Base-by-base conservation (phyloP, 1,139 yeast genomes). In the Geotrichum australiense region DNA sequence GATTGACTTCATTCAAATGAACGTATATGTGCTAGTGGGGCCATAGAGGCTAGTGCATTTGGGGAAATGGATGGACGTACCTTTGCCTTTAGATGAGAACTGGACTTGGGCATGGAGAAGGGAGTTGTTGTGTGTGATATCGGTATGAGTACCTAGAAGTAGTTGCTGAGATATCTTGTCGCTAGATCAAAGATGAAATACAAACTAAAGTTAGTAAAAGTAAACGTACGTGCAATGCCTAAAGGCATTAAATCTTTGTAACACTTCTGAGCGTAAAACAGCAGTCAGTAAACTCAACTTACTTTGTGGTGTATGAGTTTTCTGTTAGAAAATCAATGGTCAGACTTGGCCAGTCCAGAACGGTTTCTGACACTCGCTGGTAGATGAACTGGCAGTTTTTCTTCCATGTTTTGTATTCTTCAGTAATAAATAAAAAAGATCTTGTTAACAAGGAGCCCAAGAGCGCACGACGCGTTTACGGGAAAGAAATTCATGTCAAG, bases 361-460 rank as follows among this genome's bases (percentile, higher is more conserved):
- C 76, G 49, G 75, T 70, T 25, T 94, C 75, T 49, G 85, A 75
- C 53, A 86, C 73, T 48, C 84, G 68, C 60, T 85, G 85, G 64
- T 91, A 91, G 40, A 91, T 67, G 51, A 86, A 71, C 12, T 95
- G 96, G n/a, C 91, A 83, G 10, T 94, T 80, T 58, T 91, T 91
- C 62, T 89, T 89, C 98, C 98, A 91, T 45, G 84, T 83, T 57
- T 87, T 84, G 69, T 79, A 87, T 62, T 85, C 95, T 59, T 22
- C 3, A 12, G 6, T 15, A 10, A 14, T 11, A 16, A n/a, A n/a
- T n/a, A n/a, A 15, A 7, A 7, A 14, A n/a, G n/a, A n/a, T n/a
- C n/a, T n/a, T n/a, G n/a, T n/a, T n/a, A n/a, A n/a, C n/a, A n/a
- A n/a, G n/a, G n/a, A n/a, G n/a, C n/a, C n/a, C n/a, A n/a, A 30